These are phyloP conservation scores for Herpomyces periplanetae DNA, from an alignment of 2,329 filamentous ascomycete genomes.

Conservation along the genomic window DNA sequence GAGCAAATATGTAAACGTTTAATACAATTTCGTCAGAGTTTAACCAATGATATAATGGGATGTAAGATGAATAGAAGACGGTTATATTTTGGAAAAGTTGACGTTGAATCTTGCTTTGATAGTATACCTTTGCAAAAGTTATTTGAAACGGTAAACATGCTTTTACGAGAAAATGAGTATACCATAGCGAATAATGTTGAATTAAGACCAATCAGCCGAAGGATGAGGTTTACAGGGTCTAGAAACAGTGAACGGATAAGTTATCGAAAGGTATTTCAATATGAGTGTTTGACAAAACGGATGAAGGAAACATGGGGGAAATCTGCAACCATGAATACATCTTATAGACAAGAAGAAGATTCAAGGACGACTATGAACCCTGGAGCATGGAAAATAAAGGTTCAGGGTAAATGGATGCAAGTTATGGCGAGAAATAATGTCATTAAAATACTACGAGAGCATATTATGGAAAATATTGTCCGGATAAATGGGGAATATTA, in stretches of 20 bases:
- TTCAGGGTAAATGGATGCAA: no score
- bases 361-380: no score
- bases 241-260: no score
- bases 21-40: neutral
- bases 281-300: no score
- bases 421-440: slow-evolving; percentile 17
- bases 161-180: slow-evolving; percentile 21
- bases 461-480: slow-evolving; percentile 50
- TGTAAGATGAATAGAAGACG: neutral
- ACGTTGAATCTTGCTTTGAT: slow-evolving; percentile 73
- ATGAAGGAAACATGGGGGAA: no score
- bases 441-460: slow-evolving; percentile 28
- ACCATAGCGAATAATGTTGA: slow-evolving; percentile 32
- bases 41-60: slow-evolving; percentile 1
- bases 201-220: slow-evolving; percentile 19
- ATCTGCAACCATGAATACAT: no score
- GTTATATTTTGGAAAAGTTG: slow-evolving; percentile 64
- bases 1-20: slow-evolving; percentile 3
- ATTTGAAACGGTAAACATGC: slow-evolving; percentile 18
- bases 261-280: no score
- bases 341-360: no score
- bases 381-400: no score
- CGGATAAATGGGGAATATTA: slow-evolving; percentile 63
- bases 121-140: slow-evolving; percentile 54
- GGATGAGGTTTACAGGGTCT: no score